Conservation (phyloP, 306 rosid genomes). For the Inga leiocalycina region DNA sequence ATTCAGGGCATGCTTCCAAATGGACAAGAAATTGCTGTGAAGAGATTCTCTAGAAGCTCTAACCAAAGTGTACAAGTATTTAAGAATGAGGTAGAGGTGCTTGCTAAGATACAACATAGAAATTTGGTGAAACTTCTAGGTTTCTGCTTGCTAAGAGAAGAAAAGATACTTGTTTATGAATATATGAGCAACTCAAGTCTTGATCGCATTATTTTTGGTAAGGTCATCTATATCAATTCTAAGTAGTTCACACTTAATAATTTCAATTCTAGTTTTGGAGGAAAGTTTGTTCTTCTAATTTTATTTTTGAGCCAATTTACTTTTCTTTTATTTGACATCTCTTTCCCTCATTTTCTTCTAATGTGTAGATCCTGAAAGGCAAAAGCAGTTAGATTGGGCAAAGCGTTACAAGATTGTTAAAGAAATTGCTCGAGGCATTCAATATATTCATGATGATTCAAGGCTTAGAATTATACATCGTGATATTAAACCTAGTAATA, state of each 20-base stretch:
- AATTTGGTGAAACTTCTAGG: conserved; percentile 61
- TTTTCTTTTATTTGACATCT: too few relatives aligned
- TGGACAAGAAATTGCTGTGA: conserved; percentile 57
- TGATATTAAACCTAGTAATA: conserved; percentile 61
- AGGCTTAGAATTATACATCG: conserved; percentile 57
- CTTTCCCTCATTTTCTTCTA: too few relatives aligned
- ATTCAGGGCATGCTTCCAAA: conserved; percentile 47
- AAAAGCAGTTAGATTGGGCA: conserved; percentile 48
- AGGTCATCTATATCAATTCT: background rate
- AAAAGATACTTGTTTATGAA: conserved; percentile 62
- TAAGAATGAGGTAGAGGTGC: conserved; percentile 54
- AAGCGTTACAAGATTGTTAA: conserved; percentile 40
- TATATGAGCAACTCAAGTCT: conserved; percentile 56
- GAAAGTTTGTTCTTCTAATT: too few relatives aligned
- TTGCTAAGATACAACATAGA: conserved; percentile 63
- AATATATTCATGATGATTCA: conserved; percentile 65
- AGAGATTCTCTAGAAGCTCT: conserved; percentile 60
- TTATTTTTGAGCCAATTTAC: too few relatives aligned
- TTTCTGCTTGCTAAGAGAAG: conserved; percentile 55
- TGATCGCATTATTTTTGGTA: conserved; percentile 48
- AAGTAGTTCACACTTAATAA: too few relatives aligned
- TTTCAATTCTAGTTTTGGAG: too few relatives aligned
- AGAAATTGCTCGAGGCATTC: conserved; percentile 55
- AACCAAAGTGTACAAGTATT: conserved; percentile 56
- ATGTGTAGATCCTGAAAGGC: conserved; percentile 19